Evolutionary conservation across 495 filamentous ascomycete species (phyloP), one percentile per base, ranked within the genome.

Genomic region (Xylaria telfairii): DNA sequence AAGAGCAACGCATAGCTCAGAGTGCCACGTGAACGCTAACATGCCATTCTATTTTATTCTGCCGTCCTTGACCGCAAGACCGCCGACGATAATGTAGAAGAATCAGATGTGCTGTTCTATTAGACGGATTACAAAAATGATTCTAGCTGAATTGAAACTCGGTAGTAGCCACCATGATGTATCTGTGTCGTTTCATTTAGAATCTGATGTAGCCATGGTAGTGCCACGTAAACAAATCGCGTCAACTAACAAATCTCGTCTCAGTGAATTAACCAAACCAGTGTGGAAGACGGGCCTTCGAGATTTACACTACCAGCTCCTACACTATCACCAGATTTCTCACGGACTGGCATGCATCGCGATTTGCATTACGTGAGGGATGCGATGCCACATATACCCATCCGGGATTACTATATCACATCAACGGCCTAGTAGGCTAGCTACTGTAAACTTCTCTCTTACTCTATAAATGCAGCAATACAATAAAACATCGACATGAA

Each of bases 311-410:
- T 53, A 30, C 26, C 24, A 28, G 51, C 51, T 54, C 24, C 24
- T 28, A n/a, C n/a, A n/a, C n/a, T n/a, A 30, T 47, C 12, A 12
- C 21, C 21, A 51, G n/a, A 51, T 51, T 54, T 28, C 26, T 54
- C 7, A 30, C 30, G 51, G n/a, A 4, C 21, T 28, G 6, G 21
- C 34, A 24, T 30, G 30, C 19, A 62, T 41, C 59, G 37, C 21
- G 59, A 42, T 62, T 28, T 62, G 12, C 37, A 62, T 64, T 46
- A 46, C 41, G 41, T 28, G 37, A 62, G n/a, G 34, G 13, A 62
- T 62, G 41, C 24, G 41, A 64, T 26, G 41, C 28, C 8, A 10
- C 61, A 64, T 62, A 19, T 46, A 32, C 13, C 26, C 41, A 4
- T 32, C 24, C 15, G 10, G 26, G 12, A 44, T 32, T 32, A n/a